These are phyloP conservation scores for Coemansia sp. DNA, from an alignment of 192 early-diverging fungal species.

Conservation along the genomic window DNA sequence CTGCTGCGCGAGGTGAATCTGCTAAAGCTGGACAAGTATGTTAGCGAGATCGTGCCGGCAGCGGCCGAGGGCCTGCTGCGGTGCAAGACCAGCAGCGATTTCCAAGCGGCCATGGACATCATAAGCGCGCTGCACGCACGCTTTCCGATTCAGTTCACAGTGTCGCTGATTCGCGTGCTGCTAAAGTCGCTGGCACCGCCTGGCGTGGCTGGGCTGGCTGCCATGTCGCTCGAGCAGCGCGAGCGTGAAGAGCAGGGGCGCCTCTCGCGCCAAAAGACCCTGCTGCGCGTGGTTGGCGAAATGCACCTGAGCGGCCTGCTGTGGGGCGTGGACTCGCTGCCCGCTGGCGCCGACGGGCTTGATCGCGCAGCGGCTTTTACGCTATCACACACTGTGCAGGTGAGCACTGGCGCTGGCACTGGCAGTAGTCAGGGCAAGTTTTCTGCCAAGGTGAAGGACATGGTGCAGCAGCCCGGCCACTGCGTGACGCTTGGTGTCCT, in stretches of 20 bases:
- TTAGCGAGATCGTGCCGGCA: constrained; percentile 85
- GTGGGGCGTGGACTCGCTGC: constrained; percentile 43
- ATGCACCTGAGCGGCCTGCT: constrained; percentile 80
- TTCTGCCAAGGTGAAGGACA: constrained; percentile 26
- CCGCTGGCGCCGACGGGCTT: constrained; percentile 27
- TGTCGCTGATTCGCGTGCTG: constrained; percentile 61
- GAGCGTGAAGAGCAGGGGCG: constrained; percentile 83
- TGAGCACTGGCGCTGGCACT: neutral
- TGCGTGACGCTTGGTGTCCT: constrained; percentile 40
- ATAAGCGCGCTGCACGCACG: constrained; percentile 82
- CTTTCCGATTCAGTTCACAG: constrained; percentile 79
- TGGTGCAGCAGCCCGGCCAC: constrained; percentile 47
- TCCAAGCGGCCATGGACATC: constrained; percentile 78
- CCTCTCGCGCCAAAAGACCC: constrained; percentile 60
- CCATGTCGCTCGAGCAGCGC: constrained; percentile 68
- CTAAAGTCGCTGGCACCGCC: constrained; percentile 66
- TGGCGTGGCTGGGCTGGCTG: constrained; percentile 55
- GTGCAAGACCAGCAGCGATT: constrained; percentile 69
- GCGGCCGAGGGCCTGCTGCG: constrained; percentile 69
- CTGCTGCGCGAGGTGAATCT: constrained; percentile 76
- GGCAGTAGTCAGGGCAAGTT: constrained; percentile 15
- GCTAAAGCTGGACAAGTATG: constrained; percentile 95
- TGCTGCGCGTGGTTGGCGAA: constrained; percentile 73
- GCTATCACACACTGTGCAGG: constrained; percentile 6
- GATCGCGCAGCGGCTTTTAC: constrained; percentile 32